phyloP scores from a whole-genome alignment of 495 filamentous ascomycete genomes.

The Astrothelium macrocarpum region DNA sequence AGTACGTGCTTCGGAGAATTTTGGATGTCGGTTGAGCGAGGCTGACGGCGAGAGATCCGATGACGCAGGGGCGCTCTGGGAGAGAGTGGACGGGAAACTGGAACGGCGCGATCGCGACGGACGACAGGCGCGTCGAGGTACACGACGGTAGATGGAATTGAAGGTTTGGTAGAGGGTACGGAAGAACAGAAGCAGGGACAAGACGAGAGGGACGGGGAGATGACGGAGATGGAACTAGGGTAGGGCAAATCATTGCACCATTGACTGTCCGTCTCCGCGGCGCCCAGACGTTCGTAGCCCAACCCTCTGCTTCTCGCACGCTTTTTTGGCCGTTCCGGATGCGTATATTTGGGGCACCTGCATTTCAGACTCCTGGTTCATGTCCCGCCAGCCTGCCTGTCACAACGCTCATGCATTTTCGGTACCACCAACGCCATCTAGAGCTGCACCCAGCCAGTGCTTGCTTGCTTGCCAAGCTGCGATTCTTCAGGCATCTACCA shows the following conservation, averaged over 20 bases:
- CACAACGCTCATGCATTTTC: neutral
- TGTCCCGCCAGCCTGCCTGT: neutral
- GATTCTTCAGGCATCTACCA: neutral
- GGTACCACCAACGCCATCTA: neutral
- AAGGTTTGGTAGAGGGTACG: neutral
- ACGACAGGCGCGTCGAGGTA: neutral
- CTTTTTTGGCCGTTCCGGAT: neutral
- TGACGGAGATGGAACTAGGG: conserved; percentile 1
- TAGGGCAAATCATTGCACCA: neutral
- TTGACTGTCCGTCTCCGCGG: neutral
- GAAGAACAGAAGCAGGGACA: neutral
- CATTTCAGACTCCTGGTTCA: neutral
- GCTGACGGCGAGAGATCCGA: neutral
- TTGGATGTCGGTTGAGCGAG: neutral
- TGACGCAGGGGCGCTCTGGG: neutral
- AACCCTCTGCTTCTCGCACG: neutral
- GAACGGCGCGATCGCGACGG: neutral
- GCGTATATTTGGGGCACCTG: neutral
- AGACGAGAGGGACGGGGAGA: neutral
- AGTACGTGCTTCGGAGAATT: neutral
- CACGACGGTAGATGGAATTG: neutral
- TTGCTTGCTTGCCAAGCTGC: neutral
- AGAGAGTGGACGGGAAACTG: neutral
- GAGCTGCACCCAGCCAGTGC: neutral
- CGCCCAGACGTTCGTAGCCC: neutral